Evolutionary conservation across 805 yeast species (phyloP), one percentile per base, ranked within the genome.

Genomic region (Sugiyamaella floridensis): DNA sequence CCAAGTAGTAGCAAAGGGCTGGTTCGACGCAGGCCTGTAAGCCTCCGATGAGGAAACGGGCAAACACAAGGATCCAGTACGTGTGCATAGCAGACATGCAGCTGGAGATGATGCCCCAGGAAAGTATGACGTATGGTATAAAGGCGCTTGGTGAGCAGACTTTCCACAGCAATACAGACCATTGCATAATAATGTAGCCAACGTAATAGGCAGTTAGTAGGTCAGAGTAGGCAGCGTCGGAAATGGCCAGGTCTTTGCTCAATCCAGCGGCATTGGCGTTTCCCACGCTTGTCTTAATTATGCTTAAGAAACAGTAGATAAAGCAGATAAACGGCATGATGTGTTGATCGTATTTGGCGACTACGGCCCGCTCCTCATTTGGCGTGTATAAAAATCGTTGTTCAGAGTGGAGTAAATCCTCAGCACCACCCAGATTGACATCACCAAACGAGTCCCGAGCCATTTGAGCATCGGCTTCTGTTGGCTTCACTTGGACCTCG

Each of bases 251-350:
- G 52, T 76, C 80, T 7, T 68, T 66, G 55, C 69, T 70, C 56
- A 79, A 62, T 11, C 80, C 80, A 41, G 78, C 82, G 41, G 74
- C 67, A 52, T 78, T 67, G 2, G 82, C 82, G 57, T 76, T 74
- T 10, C 82, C 82, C 56, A 79, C 73, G 56, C 76, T 78, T 56
- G 75, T 72, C 51, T 81, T 59, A 61, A 77, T 81, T 51, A 79
- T 65, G 56, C 73, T 76, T 45, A 76, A 73, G 46, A 76, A 65
- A 53, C 78, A 72, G 56, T 77, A 78, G 32, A 78, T 67, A 37
- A 69, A 60, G 22, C 77, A 74, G 42, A 77, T 57, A 70, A 72
- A 72, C 4, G 79, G 77, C 51, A 77, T 65, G 44, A 78, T 60
- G 47, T 77, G 61, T 19, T 66, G 29, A 56, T 78, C 82, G n/a